Evolutionary conservation across 169 alveolate species (phyloP), one percentile per base, ranked within the genome.

Genomic region (Fabrea salina): DNA sequence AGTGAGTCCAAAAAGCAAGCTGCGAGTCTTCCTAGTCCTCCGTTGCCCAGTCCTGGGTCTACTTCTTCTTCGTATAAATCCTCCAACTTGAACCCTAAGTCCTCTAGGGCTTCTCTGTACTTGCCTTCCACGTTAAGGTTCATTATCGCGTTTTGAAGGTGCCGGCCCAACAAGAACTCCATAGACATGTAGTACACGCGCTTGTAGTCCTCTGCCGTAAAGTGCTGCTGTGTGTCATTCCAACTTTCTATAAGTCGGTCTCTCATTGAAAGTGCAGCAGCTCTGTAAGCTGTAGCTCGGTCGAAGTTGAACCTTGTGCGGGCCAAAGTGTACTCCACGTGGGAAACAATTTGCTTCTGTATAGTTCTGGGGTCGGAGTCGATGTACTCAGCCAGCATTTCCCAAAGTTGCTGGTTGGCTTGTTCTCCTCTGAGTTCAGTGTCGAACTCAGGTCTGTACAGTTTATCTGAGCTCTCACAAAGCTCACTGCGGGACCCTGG

Each of bases 1-100:
- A 97, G 79, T 19, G 97, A 92, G 75, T 97, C 99, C 53, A 97
- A 80, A 89, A 96, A 97, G 80, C 99, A 97, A 13, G 99, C 99
- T 5, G 99, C 99, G 37, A 97, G 89, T 67, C 99, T 88, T 32
- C 97, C 99, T n/a, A 97, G 87, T 19, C 99, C 99, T 27, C 99
- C 99, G 79, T 97, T 97, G 33, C 99, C 99, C 39, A 97, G 90
- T 5, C 98, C 99, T 16, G 99, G 98, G 82, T 97, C 99, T 44
- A 87, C 95, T 87, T 97, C 99, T 50, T 92, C 86, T 51, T 95
- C 98, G 82, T 94, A 96, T 44, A 97, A 78, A 43, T 92, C 95
- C 92, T 97, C 98, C 40, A 96, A 82, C 35, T 89, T 89, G 79
- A 89, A 94, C 2, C 99, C 99, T 35, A 96, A 84, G 19, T 94